Evolutionary conservation across 192 early-diverging fungal species (phyloP).

Genomic region (Paraglomus brasilianum): DNA sequence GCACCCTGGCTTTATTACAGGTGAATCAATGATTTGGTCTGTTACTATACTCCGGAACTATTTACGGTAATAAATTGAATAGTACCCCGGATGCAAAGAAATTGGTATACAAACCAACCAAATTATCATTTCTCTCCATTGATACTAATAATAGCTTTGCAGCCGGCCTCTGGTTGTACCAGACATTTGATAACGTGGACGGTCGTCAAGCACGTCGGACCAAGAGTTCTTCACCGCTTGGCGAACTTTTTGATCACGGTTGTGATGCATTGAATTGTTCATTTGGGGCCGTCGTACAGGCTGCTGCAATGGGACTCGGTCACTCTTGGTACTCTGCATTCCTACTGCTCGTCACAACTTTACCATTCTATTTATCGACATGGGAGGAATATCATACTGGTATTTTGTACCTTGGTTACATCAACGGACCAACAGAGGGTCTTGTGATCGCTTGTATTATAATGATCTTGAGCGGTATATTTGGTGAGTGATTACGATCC

Average conservation of each 20-base stretch:
- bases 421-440: constrained; percentile 88
- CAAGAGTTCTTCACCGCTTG: constrained; percentile 72
- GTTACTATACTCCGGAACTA: no score
- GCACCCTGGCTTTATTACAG: constrained; percentile 68
- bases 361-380: constrained; percentile 82
- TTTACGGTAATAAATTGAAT: no score
- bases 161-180: constrained; percentile 81
- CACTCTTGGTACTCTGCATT: constrained; percentile 62
- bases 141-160: constrained; percentile 55
- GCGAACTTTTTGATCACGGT: constrained; percentile 84
- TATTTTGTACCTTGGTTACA: constrained; percentile 75
- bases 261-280: constrained; percentile 87
- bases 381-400: constrained; percentile 92
- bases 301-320: constrained; percentile 72
- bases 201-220: constrained; percentile 84
- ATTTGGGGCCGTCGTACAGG: constrained; percentile 70
- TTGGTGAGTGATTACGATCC: constrained; percentile 40
- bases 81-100: no score
- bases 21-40: constrained; percentile 27
- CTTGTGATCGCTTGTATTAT: constrained; percentile 65
- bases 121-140: not conserved
- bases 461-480: constrained; percentile 70
- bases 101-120: not conserved
- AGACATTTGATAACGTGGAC: constrained; percentile 88
- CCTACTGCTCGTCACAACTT: constrained; percentile 63